Evolutionary conservation across 192 early-diverging fungal genomes (phyloP).

Genomic region (Coemansia pectinata): DNA sequence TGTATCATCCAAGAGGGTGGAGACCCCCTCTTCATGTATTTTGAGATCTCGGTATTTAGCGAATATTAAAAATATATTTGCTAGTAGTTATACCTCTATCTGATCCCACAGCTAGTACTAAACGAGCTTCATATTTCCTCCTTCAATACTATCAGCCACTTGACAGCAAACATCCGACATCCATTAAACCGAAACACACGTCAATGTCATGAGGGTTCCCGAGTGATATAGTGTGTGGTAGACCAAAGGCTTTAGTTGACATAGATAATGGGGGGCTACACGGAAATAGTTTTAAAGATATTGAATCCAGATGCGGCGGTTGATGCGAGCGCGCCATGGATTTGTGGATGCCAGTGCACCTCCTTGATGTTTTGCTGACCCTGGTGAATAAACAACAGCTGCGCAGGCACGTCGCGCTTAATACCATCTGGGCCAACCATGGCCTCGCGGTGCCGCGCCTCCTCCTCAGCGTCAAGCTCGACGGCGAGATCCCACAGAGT

Average conservation of each 20-base stretch:
- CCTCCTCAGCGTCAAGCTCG: slow-evolving; percentile 92
- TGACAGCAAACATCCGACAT: neutral
- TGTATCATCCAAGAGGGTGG: neutral
- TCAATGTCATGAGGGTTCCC: neutral
- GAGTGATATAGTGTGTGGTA: neutral
- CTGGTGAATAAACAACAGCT: slow-evolving; percentile 92
- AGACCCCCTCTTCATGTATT: neutral
- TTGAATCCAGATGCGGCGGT: slow-evolving; percentile 92
- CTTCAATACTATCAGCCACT: too few species aligned
- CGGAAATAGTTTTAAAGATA: slow-evolving; percentile 96
- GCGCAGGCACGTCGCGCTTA: slow-evolving; percentile 84
- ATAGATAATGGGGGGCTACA: slow-evolving; percentile 40
- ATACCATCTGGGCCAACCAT: slow-evolving; percentile 58
- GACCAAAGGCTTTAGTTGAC: neutral
- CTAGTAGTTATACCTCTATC: too few species aligned
- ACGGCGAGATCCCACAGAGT: slow-evolving; percentile 98
- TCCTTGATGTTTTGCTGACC: slow-evolving; percentile 95
- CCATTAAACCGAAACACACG: neutral
- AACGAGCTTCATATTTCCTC: neutral
- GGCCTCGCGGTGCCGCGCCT: slow-evolving; percentile 58
- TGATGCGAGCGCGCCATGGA: slow-evolving; percentile 84
- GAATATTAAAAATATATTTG: neutral
- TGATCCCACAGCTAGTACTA: neutral
- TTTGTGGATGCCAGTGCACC: slow-evolving; percentile 94
- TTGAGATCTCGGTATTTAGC: neutral